Base-by-base conservation (phyloP, 2,329 filamentous ascomycete species). In the Colletotrichum higginsianum region DNA sequence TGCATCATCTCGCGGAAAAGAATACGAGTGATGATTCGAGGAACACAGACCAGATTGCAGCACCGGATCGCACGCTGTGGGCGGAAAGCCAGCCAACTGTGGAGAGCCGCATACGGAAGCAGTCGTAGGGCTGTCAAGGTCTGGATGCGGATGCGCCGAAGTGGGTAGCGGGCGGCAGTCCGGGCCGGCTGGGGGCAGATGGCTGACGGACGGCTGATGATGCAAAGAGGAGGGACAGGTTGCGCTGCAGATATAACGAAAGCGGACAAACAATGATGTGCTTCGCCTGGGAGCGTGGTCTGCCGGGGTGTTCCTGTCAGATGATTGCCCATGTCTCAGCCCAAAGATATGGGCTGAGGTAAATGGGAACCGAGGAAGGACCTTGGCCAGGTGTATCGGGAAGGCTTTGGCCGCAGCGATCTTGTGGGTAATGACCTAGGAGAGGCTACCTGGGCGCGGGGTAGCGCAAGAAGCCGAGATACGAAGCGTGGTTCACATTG, bases 271-370 rank as follows among this genome's bases (percentile, higher is more conserved):
- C 40, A 71, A 46, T 55, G 44, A 52, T 46, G 16, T 56, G 35
- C 2, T 7, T 56, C n/a, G 13, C 16, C 23, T 18, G 61, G 38
- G 23, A 18, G 13, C 26, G 21, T 16, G 18, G 7, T 57, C 5
- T 55, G 49, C 61, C 23, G 30, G 56, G 69, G 44, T 44, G 21
- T 53, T 49, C 35, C 18, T 55, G 60, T 72, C 69, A 69, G 58
- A 69, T 72, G 69, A 63, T 71, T 60, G 18, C 30, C 40, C 49
- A 56, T 71, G 69, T 71, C 69, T 71, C 65, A 63, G 46, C 30
- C 60, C 46, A 42, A 67, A 23, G 35, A 38, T 2, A 12, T 63
- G n/a, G 38, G 3, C 35, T 50, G 9, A 63, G 16, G 67, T 66
- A 61, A 38, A 38, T 21, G 40, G 40, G 11, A 40, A 55, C 16